A percentile compares a stretch with the other conserved stretches of the same genome.
Conservation (phyloP, 768 basidiomycete genomes). For the Leccinum olivaceopallidum region DNA sequence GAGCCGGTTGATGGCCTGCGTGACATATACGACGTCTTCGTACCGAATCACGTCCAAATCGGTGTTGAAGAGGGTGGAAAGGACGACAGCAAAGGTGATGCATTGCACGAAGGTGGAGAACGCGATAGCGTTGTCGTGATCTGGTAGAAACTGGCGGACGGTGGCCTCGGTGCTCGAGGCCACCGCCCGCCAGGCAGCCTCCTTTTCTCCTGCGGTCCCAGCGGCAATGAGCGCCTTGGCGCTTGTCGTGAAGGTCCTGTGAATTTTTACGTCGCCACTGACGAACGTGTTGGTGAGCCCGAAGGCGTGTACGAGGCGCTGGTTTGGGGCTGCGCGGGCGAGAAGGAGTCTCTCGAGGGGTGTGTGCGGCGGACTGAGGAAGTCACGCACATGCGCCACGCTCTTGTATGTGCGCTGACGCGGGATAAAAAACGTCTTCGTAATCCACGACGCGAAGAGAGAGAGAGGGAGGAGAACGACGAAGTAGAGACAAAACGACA, state of each 20-base stretch:
- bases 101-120: constrained; percentile 46
- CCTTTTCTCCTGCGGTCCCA: constrained; percentile 2
- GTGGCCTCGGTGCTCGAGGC: constrained; percentile 15
- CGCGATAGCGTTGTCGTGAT: constrained; percentile 1
- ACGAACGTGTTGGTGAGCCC: constrained; percentile 54
- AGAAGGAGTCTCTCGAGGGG: constrained; percentile 17
- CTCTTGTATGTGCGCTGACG: constrained; percentile 13
- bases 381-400: background rate
- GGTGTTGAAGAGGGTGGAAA: constrained; percentile 40
- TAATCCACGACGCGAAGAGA: background rate
- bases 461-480: background rate
- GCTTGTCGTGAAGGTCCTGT: constrained; percentile 27
- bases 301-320: constrained; percentile 30
- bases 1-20: constrained; percentile 38
- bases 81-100: constrained; percentile 43
- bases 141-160: constrained; percentile 15
- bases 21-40: constrained; percentile 40
- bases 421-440: background rate
- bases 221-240: constrained; percentile 24
- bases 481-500: constrained; percentile 1
- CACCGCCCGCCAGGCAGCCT: constrained; percentile 17
- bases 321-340: constrained; percentile 22
- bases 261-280: constrained; percentile 30
- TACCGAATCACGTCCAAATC: constrained; percentile 31
- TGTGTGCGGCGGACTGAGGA: constrained; percentile 19